Percentiles rank a stretch among this genome's conserved stretches.
These are phyloP conservation scores for Suillus alpinus DNA, from an alignment of 768 basidiomycete species.

Conservation along the genomic window DNA sequence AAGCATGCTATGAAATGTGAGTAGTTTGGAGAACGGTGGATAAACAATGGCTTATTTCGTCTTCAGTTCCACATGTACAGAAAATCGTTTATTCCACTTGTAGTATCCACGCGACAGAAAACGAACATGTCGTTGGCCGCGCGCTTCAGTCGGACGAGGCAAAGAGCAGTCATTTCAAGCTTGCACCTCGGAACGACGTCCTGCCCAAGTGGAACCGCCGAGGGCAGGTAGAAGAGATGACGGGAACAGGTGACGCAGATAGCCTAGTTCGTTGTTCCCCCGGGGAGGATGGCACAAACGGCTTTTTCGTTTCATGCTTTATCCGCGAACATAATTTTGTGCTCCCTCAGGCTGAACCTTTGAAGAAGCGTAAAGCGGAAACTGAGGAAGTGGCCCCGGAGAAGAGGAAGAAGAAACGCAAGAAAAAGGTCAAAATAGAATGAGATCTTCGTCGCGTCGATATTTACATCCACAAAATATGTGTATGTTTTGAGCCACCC, in stretches of 20 bases:
- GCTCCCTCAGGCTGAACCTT: neutral
- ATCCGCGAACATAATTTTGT: conserved; percentile 26
- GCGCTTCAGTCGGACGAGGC: conserved; percentile 76
- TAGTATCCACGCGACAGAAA: conserved; percentile 86
- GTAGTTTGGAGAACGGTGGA: conserved; percentile 17
- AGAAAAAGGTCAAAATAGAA: conserved; percentile 10
- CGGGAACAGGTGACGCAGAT: conserved; percentile 52
- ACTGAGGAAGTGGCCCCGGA: conserved; percentile 11
- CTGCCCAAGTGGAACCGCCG: conserved; percentile 82
- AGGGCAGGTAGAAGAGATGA: conserved; percentile 67
- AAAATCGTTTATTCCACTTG: conserved; percentile 98
- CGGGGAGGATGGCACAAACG: conserved; percentile 86
- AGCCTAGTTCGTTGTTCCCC: conserved; percentile 73
- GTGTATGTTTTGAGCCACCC: neutral
- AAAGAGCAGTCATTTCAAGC: conserved; percentile 50
- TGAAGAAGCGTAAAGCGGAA: conserved; percentile 27
- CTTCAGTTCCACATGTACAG: conserved; percentile 67
- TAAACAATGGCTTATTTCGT: conserved; percentile 9
- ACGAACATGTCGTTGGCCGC: conserved; percentile 84
- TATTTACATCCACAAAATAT: neutral
- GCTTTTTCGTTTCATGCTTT: conserved; percentile 98
- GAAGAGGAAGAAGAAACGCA: conserved; percentile 17
- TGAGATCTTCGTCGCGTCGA: neutral
- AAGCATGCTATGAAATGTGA: conserved; percentile 94
- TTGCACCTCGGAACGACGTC: conserved; percentile 67